These are phyloP conservation scores for Trifolium fragiferum DNA, from an alignment of 306 rosid genomes.

Conservation along the genomic window DNA sequence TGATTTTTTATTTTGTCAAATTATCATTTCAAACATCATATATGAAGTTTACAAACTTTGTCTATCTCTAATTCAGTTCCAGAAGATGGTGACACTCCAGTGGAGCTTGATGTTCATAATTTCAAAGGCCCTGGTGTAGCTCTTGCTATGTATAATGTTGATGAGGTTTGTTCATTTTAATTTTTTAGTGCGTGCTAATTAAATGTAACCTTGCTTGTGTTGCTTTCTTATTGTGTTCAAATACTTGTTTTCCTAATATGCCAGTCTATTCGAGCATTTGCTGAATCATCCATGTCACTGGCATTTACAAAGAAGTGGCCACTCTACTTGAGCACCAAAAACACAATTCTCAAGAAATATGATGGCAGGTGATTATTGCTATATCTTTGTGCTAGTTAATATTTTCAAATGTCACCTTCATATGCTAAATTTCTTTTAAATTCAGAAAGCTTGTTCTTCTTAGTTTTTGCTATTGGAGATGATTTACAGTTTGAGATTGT, in stretches of 20 bases:
- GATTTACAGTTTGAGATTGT: slow-evolving; percentile 38
- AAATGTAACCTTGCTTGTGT: slow-evolving; percentile 29
- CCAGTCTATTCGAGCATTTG: slow-evolving; percentile 93
- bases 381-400: slow-evolving; percentile 33
- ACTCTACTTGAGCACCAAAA: slow-evolving; percentile 92
- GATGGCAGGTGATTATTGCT: slow-evolving; percentile 84
- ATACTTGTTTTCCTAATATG: slow-evolving; percentile 30
- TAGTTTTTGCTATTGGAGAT: slow-evolving; percentile 25
- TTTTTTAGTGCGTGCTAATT: slow-evolving; percentile 24
- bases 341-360: slow-evolving; percentile 92
- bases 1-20: slow-evolving; percentile 9
- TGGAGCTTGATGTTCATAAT: slow-evolving; percentile 80
- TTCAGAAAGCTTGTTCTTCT: neutral
- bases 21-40: slow-evolving; percentile 23
- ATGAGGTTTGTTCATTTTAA: slow-evolving; percentile 68
- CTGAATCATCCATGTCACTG: slow-evolving; percentile 85
- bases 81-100: slow-evolving; percentile 66
- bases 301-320: slow-evolving; percentile 96
- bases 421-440: slow-evolving; percentile 30
- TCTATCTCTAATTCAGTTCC: slow-evolving; percentile 66
- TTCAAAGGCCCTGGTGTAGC: slow-evolving; percentile 96
- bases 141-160: slow-evolving; percentile 93
- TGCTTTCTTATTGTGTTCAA: slow-evolving; percentile 9
- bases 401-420: slow-evolving; percentile 8
- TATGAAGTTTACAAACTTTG: slow-evolving; percentile 33